A percentile compares a stretch with the other conserved stretches of the same genome.
Conservation (phyloP, 228 moss, liverwort and hornwort genomes). For the Sphagnum magellanicum region DNA sequence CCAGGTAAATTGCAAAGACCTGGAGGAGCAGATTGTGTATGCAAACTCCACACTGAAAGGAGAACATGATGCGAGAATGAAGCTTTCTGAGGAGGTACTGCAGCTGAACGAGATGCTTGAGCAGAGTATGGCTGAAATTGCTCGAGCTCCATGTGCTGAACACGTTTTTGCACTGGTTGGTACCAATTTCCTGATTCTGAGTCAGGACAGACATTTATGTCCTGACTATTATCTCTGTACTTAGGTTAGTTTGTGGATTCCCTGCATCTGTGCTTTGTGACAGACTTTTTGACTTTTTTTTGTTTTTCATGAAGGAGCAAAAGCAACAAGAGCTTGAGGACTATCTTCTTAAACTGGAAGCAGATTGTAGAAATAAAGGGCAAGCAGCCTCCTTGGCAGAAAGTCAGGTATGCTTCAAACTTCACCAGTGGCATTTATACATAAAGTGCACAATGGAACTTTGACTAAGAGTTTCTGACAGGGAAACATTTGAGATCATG, state of each 20-base stretch:
- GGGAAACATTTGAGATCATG: too few species aligned
- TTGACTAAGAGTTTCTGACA: too few species aligned
- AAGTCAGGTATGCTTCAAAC: conserved; percentile 16
- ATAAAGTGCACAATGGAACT: too few species aligned
- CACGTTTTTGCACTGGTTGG: neutral
- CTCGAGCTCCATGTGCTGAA: conserved; percentile 16
- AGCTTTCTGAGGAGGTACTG: conserved; percentile 25
- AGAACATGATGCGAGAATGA: conserved; percentile 21
- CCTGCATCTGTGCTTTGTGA: neutral
- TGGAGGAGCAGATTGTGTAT: conserved; percentile 19
- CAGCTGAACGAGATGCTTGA: conserved; percentile 22
- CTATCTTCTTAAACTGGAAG: conserved; percentile 20
- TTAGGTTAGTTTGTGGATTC: neutral
- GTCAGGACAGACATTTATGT: neutral
- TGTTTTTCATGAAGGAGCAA: conserved; percentile 2
- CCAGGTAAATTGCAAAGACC: conserved; percentile 10
- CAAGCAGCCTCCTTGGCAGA: conserved; percentile 15
- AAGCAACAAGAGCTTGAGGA: conserved; percentile 7
- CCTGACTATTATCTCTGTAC: neutral
- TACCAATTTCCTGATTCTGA: neutral
- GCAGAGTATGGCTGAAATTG: conserved; percentile 12
- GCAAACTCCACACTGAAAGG: conserved; percentile 15
- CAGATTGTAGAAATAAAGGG: conserved; percentile 26
- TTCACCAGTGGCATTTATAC: neutral
- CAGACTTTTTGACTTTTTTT: neutral